These are phyloP conservation scores for Cordyceps cateniannulata DNA, from an alignment of 2,329 filamentous ascomycete species.

Conservation along the genomic window DNA sequence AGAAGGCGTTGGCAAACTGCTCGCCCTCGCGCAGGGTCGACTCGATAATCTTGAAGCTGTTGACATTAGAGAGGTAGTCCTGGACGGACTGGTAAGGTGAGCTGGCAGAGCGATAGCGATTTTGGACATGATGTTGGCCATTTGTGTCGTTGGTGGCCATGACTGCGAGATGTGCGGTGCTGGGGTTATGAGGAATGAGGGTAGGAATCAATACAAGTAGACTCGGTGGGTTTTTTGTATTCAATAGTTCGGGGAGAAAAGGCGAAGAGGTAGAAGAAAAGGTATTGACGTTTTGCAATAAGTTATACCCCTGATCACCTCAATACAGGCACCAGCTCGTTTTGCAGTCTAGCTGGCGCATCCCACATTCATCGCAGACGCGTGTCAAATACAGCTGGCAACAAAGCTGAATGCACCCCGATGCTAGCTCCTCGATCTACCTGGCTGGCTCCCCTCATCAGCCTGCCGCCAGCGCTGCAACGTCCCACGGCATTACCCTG, in stretches of 20 bases:
- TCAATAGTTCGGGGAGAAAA: neutral
- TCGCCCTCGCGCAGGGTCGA: constrained; percentile 69
- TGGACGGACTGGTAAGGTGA: constrained; percentile 61
- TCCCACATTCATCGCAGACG: too few relatives aligned
- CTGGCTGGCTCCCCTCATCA: neutral
- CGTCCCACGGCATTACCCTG: neutral
- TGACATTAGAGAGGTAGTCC: constrained; percentile 56
- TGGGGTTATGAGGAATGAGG: neutral
- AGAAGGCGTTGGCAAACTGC: constrained; percentile 67
- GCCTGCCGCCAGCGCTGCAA: neutral
- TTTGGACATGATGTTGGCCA: neutral
- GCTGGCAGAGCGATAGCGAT: neutral
- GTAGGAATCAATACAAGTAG: neutral
- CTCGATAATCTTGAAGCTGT: constrained; percentile 47
- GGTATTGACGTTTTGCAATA: too few relatives aligned
- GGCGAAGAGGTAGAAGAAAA: neutral
- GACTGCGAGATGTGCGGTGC: neutral
- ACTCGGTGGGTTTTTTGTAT: neutral
- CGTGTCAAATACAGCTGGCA: neutral
- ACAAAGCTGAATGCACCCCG: neutral
- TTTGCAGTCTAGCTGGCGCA: too few relatives aligned
- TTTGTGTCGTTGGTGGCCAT: neutral
- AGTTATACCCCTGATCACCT: too few relatives aligned
- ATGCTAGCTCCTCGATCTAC: neutral
- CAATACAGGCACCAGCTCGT: too few relatives aligned